These are phyloP conservation scores for Boletus rubropictus DNA, from an alignment of 768 basidiomycete genomes.

Conservation along the genomic window DNA sequence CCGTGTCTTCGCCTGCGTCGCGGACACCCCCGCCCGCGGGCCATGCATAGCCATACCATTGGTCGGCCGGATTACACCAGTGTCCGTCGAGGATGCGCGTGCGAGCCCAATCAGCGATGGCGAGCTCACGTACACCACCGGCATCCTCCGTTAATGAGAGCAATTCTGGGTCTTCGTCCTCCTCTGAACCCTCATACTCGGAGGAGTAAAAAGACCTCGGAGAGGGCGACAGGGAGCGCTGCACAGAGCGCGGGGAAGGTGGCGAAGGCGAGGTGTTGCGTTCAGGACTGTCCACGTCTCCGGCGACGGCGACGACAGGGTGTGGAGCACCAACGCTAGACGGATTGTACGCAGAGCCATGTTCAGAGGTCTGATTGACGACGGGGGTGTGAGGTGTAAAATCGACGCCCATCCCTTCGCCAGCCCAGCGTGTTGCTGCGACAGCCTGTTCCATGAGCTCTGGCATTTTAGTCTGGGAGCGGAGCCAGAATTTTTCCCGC, in stretches of 20 bases:
- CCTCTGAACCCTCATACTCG: conserved; percentile 30
- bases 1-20: conserved; percentile 23
- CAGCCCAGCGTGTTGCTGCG: conserved; percentile 48
- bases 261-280: conserved; percentile 25
- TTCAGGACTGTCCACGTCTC: conserved; percentile 14
- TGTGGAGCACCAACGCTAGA: conserved; percentile 3
- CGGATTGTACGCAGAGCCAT: conserved; percentile 9
- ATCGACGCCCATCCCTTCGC: conserved; percentile 32
- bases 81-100: conserved; percentile 66
- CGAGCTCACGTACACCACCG: conserved; percentile 45
- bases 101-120: conserved; percentile 68
- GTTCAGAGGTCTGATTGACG: conserved; percentile 5
- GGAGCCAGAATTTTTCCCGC: conserved; percentile 68
- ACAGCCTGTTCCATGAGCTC: conserved; percentile 65
- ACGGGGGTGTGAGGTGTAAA: conserved; percentile 20
- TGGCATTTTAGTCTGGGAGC: conserved; percentile 55
- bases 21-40: conserved; percentile 31
- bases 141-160: conserved; percentile 44
- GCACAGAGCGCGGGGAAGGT: conserved; percentile 21
- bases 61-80: conserved; percentile 71
- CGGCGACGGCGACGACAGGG: conserved; percentile 1
- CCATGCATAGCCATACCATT: conserved; percentile 50
- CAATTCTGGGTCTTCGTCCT: conserved; percentile 41
- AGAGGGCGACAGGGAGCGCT: conserved; percentile 29
- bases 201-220: conserved; percentile 28